phyloP scores from a whole-genome alignment of 768 basidiomycete genomes.

The Suillus fuscotomentosus region DNA sequence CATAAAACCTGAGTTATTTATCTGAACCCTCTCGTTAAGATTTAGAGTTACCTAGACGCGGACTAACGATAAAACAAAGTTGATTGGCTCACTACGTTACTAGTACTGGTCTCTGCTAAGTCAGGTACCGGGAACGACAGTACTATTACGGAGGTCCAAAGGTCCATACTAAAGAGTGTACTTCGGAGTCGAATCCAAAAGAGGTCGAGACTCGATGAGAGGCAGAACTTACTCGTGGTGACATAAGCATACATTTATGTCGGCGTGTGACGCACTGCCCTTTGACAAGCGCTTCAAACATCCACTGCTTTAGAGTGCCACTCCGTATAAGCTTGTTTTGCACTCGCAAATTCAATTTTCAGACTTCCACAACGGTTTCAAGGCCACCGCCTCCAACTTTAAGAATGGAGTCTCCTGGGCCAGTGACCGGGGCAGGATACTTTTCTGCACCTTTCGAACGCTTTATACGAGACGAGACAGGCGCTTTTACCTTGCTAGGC shows the following conservation, averaged over 20 bases:
- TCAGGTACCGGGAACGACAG: neutral
- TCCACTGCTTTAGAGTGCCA: neutral
- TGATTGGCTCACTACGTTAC: neutral
- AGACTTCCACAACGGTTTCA: constrained; percentile 28
- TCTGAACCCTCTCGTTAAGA: neutral
- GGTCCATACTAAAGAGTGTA: no score
- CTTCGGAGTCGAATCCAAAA: neutral
- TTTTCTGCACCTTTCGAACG: constrained; percentile 73
- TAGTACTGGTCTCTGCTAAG: neutral
- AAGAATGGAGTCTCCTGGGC: constrained; percentile 24
- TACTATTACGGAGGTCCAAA: neutral
- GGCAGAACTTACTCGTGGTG: neutral
- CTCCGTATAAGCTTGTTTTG: neutral
- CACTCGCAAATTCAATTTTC: neutral
- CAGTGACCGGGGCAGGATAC: constrained; percentile 41
- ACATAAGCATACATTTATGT: neutral
- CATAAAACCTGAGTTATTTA: neutral
- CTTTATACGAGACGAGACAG: constrained; percentile 70
- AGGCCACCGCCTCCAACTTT: constrained; percentile 39
- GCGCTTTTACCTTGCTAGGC: constrained; percentile 88
- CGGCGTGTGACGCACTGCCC: neutral
- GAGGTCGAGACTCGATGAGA: neutral
- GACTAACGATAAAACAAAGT: neutral
- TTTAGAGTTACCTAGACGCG: neutral
- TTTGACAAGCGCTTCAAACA: neutral